Evolutionary conservation across 2,329 filamentous ascomycete species (phyloP).

Genomic region (Delphinella strobiligena): DNA sequence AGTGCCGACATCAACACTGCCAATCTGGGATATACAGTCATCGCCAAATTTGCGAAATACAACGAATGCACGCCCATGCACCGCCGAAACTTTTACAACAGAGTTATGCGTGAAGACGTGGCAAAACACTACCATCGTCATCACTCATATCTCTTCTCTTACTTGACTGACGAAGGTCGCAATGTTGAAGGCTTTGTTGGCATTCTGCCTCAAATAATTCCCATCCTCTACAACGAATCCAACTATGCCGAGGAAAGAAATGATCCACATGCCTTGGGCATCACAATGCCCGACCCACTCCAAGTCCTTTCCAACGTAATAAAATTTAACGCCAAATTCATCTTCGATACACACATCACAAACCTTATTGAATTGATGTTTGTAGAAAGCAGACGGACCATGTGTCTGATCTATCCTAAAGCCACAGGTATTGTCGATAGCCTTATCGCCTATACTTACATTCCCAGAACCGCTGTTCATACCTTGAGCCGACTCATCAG

Average conservation of each 20-base stretch:
- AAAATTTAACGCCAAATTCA: constrained; percentile 7
- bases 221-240: constrained; percentile 1
- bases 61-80: constrained; percentile 4
- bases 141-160: constrained; percentile 3
- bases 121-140: constrained; percentile 3
- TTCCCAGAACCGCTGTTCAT: constrained; percentile 2
- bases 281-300: constrained; percentile 1
- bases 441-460: constrained; percentile 4
- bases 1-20: constrained; percentile 1
- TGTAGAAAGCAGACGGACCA: neutral
- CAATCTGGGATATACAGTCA: constrained; percentile 3
- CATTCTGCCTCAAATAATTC: constrained; percentile 1
- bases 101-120: constrained; percentile 1
- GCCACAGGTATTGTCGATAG: constrained; percentile 4
- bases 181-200: constrained; percentile 5
- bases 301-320: constrained; percentile 4
- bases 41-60: constrained; percentile 3
- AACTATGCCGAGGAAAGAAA: too few relatives aligned
- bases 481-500: constrained; percentile 1
- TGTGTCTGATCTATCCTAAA: neutral
- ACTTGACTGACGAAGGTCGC: constrained; percentile 6
- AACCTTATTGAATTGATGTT: constrained; percentile 1
- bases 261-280: too few relatives aligned
- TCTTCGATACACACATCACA: constrained; percentile 3
- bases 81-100: constrained; percentile 4